These are phyloP conservation scores for Triglochin maritima DNA, from an alignment of 106 monocot species.

Conservation along the genomic window DNA sequence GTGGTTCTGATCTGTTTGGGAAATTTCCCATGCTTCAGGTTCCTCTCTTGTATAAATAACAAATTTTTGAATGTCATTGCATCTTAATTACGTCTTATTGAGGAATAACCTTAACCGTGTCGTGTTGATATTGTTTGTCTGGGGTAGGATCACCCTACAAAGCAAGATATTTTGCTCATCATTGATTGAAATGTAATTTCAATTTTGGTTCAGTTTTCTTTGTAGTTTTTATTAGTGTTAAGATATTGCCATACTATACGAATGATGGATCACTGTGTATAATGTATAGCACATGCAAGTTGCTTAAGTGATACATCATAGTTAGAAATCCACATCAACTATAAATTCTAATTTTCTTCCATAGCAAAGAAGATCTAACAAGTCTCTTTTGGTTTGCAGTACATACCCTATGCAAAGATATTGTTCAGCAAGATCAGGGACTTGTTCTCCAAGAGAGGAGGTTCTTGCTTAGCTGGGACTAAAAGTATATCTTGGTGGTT, in stretches of 20 bases:
- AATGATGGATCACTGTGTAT: no score
- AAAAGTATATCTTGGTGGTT: constrained; percentile 81
- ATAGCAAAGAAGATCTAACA: neutral
- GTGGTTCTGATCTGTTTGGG: constrained; percentile 67
- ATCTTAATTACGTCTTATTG: no score
- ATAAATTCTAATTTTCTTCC: neutral
- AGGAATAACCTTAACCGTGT: no score
- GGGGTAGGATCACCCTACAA: no score
- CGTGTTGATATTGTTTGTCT: no score
- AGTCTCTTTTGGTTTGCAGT: constrained; percentile 33
- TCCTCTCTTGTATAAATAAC: neutral
- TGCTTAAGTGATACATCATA: no score
- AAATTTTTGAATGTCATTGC: no score
- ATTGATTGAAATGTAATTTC: no score
- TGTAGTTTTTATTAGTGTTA: neutral
- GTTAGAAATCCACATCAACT: no score
- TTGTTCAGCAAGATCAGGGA: constrained; percentile 45
- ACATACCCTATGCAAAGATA: constrained; percentile 57
- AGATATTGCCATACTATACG: no score
- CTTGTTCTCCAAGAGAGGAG: constrained; percentile 10
- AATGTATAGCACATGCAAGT: no score
- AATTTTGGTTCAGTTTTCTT: neutral
- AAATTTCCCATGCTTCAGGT: constrained; percentile 68
- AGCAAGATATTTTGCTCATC: no score
- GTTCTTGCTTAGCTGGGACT: constrained; percentile 20